A percentile compares a stretch with the other conserved stretches of the same genome.
Conservation (phyloP, 2,329 filamentous ascomycete genomes). For the Colletotrichum sp. region DNA sequence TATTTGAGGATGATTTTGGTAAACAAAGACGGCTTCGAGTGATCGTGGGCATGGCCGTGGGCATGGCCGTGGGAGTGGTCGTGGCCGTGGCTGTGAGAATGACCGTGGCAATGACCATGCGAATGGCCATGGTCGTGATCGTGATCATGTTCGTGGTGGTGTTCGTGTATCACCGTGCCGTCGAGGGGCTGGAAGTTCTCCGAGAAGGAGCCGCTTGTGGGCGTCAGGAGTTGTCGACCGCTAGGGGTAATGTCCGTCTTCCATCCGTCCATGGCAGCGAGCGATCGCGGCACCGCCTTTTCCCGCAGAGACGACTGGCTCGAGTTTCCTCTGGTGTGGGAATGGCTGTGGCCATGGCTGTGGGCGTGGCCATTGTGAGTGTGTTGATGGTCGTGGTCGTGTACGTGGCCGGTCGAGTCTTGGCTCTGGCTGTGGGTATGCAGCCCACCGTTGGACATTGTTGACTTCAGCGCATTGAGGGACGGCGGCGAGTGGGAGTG, state of each 20-base stretch:
- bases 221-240: conserved; percentile 44
- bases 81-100: conserved; percentile 30
- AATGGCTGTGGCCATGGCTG: conserved; percentile 30
- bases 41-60: conserved; percentile 31
- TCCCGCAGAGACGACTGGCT: conserved; percentile 27
- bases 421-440: conserved; percentile 31
- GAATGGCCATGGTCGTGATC: conserved; percentile 26
- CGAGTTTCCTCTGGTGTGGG: conserved; percentile 24
- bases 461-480: conserved; percentile 43
- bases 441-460: conserved; percentile 27
- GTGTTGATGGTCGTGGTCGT: conserved; percentile 28
- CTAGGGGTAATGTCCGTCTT: conserved; percentile 44
- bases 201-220: conserved; percentile 20
- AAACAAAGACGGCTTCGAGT: conserved; percentile 65
- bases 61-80: conserved; percentile 28
- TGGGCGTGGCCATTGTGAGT: conserved; percentile 29
- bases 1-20: conserved; percentile 76
- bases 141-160: conserved; percentile 31
- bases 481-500: conserved; percentile 42
- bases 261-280: conserved; percentile 43
- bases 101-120: conserved; percentile 28
- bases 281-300: conserved; percentile 33
- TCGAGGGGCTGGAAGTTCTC: conserved; percentile 18
- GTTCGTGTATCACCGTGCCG: conserved; percentile 11
- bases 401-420: conserved; percentile 24